Conservation (phyloP, 305 asterid genomes). For the Fraxinus sp. region DNA sequence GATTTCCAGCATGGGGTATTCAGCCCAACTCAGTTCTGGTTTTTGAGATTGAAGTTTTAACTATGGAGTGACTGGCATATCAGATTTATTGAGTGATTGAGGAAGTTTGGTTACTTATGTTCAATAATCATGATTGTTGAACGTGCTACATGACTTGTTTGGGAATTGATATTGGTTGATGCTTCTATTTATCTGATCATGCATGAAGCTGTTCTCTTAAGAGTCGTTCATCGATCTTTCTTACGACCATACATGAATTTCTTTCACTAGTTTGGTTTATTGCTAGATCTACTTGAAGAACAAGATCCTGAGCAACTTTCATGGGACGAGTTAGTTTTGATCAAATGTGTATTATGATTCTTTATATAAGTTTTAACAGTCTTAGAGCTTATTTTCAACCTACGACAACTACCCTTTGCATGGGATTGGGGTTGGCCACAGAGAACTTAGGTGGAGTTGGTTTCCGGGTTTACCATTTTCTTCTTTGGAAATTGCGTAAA, state of each 20-base stretch:
- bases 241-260: neutral
- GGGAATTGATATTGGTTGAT: neutral
- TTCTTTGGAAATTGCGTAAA: neutral
- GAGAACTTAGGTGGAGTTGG: neutral
- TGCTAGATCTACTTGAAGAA: neutral
- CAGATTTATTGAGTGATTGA: neutral
- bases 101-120: neutral
- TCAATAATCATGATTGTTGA: neutral
- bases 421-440: neutral
- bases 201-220: neutral
- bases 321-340: neutral
- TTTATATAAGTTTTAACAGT: neutral
- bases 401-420: neutral
- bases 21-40: conserved; percentile 75
- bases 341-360: neutral
- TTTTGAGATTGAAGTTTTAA: conserved; percentile 88
- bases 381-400: neutral
- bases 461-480: neutral
- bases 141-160: neutral
- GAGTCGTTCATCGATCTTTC: neutral
- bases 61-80: conserved; percentile 37
- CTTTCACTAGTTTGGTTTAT: neutral
- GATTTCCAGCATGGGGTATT: conserved; percentile 96
- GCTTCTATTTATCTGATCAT: neutral
- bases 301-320: neutral